Percentiles rank a stretch among this genome's conserved stretches.
Conservation (phyloP, 148 eudicot genomes). For the Spergularia marina region DNA sequence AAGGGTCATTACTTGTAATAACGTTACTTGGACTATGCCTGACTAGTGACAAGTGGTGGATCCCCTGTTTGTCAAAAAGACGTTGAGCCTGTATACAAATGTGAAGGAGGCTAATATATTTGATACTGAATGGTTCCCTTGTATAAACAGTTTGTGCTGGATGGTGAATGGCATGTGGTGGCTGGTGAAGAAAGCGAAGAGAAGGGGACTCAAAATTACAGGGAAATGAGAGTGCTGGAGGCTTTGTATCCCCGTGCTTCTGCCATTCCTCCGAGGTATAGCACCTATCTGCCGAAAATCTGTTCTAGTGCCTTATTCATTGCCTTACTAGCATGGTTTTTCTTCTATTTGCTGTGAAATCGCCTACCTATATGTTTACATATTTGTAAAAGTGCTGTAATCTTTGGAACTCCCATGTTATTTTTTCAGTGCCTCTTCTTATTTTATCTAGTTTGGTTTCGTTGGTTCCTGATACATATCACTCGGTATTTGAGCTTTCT, state of each 20-base stretch:
- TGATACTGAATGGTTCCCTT: conserved; percentile 13
- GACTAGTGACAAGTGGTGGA: neutral
- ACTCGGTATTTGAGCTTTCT: conserved; percentile 8
- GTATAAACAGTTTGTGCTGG: conserved; percentile 40
- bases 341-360: neutral
- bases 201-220: conserved; percentile 31
- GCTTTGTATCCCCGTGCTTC: conserved; percentile 40
- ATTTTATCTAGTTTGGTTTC: neutral
- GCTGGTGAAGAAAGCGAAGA: conserved; percentile 69
- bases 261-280: conserved; percentile 50
- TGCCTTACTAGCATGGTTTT: conserved; percentile 3
- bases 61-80: conserved; percentile 4
- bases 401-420: neutral
- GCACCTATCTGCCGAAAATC: neutral
- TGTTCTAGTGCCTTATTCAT: conserved; percentile 1
- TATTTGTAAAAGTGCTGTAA: too few relatives aligned
- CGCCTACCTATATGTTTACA: neutral
- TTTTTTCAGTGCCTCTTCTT: too few relatives aligned
- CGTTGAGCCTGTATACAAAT: neutral
- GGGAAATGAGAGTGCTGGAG: conserved; percentile 43
- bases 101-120: neutral
- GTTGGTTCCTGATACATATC: neutral
- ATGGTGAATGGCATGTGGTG: conserved; percentile 47
- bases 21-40: neutral
- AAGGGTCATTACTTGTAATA: neutral